Base-by-base conservation (phyloP, 2,329 filamentous ascomycete species). In the Alternaria consortialis region DNA sequence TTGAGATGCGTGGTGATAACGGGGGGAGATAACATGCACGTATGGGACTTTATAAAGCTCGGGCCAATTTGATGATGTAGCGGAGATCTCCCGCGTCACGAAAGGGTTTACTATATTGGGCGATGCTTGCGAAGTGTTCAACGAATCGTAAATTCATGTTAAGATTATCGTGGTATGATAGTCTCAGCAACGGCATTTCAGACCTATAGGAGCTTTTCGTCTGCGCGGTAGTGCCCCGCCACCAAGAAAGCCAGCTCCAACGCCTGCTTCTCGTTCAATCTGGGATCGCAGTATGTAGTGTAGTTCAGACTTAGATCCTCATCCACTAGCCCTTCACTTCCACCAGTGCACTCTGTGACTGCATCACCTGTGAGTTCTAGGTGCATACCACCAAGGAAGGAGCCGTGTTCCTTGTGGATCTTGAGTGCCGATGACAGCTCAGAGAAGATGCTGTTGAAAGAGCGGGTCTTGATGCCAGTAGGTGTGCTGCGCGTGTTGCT, bases 261-360 rank as follows among this genome's bases (percentile, higher is more conserved):
- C 1, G 95, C 94, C 83, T 99, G 95, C 82, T 98, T 97, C 85
- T 98, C 95, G 75, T 99, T 99, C 68, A 99, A 82, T 25, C 95
- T 83, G 5, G 95, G 95, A 78, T 99, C 95, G 78, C 95, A 99
- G 83, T 94, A 98, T 37, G 91, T 97, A 5, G 93, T 97, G 80
- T 99, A 99, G 73, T 97, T 94, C 66, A 93, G 87, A 2, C 90
- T 90, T 71, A 99, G 78, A 74, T 97, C 94, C 64, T 95, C 91
- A 79, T 98, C 95, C 36, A 87, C 91, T 60, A 98, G 82, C 0
- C 91, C 92, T 75, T 93, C 92, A 65, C 92, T 94, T 20, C 95
- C 95, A 58, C 95, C 93, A 0, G 97, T 87, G 73, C 95, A 99
- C 82, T 99, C 95, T 0, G 95, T 99, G 9, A 99, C 95, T 7